These are phyloP conservation scores for Fraxinus velutina DNA, from an alignment of 305 asterid species.

Conservation along the genomic window DNA sequence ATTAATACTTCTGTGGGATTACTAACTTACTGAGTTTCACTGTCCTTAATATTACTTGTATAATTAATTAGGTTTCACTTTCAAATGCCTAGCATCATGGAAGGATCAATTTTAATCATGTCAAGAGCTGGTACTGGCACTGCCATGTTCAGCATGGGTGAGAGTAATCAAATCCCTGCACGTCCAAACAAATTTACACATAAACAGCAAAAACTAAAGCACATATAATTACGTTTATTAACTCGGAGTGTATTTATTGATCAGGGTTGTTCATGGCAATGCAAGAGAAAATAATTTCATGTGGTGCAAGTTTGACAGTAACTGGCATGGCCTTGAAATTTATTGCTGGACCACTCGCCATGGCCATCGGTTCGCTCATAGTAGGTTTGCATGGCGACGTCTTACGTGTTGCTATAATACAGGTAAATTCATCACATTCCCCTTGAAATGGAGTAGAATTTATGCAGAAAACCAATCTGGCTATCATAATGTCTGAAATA, in stretches of 20 bases:
- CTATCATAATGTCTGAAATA: background rate
- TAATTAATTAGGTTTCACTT: constrained; percentile 43
- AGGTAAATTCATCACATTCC: constrained; percentile 27
- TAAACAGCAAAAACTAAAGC: background rate
- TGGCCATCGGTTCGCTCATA: constrained; percentile 50
- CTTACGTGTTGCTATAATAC: constrained; percentile 57
- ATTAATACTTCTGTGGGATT: background rate
- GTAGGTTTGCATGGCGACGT: constrained; percentile 56
- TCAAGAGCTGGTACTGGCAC: constrained; percentile 62
- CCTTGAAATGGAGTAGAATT: background rate
- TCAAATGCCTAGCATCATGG: constrained; percentile 54
- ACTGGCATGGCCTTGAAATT: constrained; percentile 52
- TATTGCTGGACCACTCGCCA: constrained; percentile 60
- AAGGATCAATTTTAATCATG: constrained; percentile 55
- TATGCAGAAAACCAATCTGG: background rate
- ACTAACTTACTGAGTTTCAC: background rate
- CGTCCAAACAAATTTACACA: background rate
- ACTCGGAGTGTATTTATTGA: background rate
- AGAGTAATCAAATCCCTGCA: constrained; percentile 1
- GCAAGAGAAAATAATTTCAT: constrained; percentile 55
- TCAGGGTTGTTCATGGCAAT: constrained; percentile 63
- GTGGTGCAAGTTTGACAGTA: constrained; percentile 47
- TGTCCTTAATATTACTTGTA: background rate
- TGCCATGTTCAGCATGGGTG: constrained; percentile 79
- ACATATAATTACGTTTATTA: background rate